Evolutionary conservation across 441 rosid genomes (phyloP).

Genomic region (Oxalis stricta): DNA sequence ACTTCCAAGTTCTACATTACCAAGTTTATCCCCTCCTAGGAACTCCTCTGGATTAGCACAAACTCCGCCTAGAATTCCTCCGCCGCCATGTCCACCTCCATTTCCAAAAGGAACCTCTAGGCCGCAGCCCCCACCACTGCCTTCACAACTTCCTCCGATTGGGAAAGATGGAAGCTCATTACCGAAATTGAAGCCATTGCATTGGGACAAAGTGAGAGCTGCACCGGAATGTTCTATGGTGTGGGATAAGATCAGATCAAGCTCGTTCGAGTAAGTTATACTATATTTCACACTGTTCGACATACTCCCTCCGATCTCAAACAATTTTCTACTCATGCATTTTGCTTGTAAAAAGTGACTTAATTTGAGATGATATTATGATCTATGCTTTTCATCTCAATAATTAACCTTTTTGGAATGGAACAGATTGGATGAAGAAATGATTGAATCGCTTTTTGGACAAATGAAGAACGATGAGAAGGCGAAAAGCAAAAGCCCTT

Average conservation of each 20-base stretch:
- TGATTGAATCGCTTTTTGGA: constrained; percentile 93
- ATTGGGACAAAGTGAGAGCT: constrained; percentile 98
- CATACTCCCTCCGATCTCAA: no score
- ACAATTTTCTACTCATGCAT: no score
- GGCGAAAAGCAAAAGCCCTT: constrained; percentile 67
- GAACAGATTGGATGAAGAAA: constrained; percentile 86
- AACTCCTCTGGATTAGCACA: constrained; percentile 14
- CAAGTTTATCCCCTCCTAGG: constrained; percentile 14
- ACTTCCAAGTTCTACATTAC: constrained; percentile 15
- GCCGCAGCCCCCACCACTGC: constrained; percentile 61
- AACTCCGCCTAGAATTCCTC: constrained; percentile 23
- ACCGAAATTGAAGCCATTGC: constrained; percentile 88
- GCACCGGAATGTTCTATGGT: constrained; percentile 72
- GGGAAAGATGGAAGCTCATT: constrained; percentile 70
- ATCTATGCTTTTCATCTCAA: no score
- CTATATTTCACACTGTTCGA: background rate
- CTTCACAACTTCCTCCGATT: constrained; percentile 33
- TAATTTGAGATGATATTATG: no score
- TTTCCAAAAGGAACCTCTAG: constrained; percentile 15
- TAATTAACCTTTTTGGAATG: constrained; percentile 7
- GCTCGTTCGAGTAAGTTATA: constrained; percentile 81
- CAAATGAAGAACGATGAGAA: constrained; percentile 61
- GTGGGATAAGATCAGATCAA: constrained; percentile 86
- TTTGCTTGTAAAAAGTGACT: no score
- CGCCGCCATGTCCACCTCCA: constrained; percentile 41